Evolutionary conservation across 257 asterid species (phyloP), one percentile per base, ranked within the genome.

Genomic region (Datura wrightii): DNA sequence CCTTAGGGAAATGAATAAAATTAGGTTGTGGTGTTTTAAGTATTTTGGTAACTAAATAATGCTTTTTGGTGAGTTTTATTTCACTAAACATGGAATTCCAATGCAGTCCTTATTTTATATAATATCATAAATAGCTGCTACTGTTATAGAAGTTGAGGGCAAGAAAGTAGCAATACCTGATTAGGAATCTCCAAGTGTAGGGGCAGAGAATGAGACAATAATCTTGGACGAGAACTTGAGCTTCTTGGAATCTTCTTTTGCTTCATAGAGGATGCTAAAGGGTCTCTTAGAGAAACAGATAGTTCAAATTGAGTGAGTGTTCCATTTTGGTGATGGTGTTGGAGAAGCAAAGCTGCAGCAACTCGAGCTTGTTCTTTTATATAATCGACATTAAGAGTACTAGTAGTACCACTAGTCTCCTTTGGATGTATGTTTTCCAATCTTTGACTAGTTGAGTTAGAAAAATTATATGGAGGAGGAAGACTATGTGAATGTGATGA

Each of bases 301-400:
- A 91, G 90, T 31, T 89, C 91, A 62, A 92, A 63, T 3, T 85
- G 87, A 53, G 72, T 88, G 69, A 89, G 83, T 80, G 89, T 92
- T 34, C 82, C 85, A 54, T 63, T 89, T 74, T 90, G 90, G 88
- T 15, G 76, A 1, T 91, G 93, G 10, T 85, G 92, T 84, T 91
- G 91, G 10, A 92, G 92, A 92, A 91, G 90, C 89, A 93, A 86
- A 5, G 62, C 48, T 24, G 93, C 95, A 52, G 90, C 90, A 66
- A 91, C 89, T 67, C 76, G 50, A 66, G 95, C 95, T 82, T 92
- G 94, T 50, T 92, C 83, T 83, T 91, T 92, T 19, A 91, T 91
- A 79, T 89, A 92, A 3, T 89, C 87, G 13, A 90, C 91, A 4
- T 91, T 92, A 37, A 87, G 50, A 59, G 66, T 60, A 60, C 67